Evolutionary conservation across 768 basidiomycete genomes (phyloP).

Genomic region (Mycena kentingensis): DNA sequence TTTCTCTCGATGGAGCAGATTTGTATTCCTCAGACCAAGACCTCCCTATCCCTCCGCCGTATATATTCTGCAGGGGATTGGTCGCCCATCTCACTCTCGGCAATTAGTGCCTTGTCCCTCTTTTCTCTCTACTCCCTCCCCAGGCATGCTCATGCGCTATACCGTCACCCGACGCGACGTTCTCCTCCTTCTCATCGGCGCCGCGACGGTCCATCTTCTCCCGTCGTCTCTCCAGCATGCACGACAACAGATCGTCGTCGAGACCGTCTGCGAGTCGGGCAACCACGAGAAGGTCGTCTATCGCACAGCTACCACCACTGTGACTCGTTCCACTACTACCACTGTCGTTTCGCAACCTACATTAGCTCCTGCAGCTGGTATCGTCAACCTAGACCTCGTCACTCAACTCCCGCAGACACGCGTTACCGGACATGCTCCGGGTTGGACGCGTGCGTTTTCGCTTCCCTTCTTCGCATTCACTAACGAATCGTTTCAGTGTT

Average conservation of each 20-base stretch:
- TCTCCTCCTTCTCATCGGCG: neutral
- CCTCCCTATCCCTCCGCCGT: too few relatives aligned
- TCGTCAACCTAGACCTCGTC: neutral
- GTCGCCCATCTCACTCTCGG: too few relatives aligned
- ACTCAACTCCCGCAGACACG: neutral
- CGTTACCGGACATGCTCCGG: conserved; percentile 1
- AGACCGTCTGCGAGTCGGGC: neutral
- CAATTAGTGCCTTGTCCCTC: neutral
- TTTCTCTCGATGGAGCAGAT: too few relatives aligned
- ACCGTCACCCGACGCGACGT: neutral
- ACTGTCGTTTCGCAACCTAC: neutral
- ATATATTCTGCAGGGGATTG: too few relatives aligned
- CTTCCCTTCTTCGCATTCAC: neutral
- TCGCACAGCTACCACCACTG: neutral
- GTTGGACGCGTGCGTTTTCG: conserved; percentile 6
- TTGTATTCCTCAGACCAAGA: too few relatives aligned
- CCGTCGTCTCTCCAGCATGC: neutral
- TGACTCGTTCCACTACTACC: neutral
- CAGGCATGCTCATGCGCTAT: neutral
- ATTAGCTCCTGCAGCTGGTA: neutral
- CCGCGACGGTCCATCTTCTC: neutral
- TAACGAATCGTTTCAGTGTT: conserved; percentile 37
- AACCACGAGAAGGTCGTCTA: neutral
- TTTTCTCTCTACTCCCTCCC: conserved; percentile 1
- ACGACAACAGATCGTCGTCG: conserved; percentile 1